A percentile compares a stretch with the other conserved stretches of the same genome.
Conservation (phyloP, 192 early-diverging fungal genomes). For the Rhizoclosmatium sp. region DNA sequence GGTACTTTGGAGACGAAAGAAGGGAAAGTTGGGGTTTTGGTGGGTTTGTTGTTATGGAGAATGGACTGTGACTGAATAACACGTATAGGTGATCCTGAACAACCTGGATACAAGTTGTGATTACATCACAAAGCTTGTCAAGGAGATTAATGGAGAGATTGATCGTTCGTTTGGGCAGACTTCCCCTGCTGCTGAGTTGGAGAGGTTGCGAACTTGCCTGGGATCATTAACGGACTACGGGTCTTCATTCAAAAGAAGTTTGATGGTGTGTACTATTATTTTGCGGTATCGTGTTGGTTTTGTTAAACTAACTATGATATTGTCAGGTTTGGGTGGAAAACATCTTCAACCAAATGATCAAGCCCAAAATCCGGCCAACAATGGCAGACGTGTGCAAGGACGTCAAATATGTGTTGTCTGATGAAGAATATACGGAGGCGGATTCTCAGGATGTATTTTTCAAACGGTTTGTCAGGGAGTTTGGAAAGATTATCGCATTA, state of each 20-base stretch:
- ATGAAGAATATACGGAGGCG: constrained; percentile 89
- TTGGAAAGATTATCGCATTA: constrained; percentile 63
- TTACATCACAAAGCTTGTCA: constrained; percentile 78
- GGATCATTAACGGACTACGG: constrained; percentile 64
- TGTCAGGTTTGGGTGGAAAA: constrained; percentile 81
- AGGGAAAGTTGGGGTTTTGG: constrained; percentile 70
- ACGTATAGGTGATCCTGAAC: constrained; percentile 78
- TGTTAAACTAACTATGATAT: constrained; percentile 33
- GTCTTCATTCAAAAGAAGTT: constrained; percentile 68
- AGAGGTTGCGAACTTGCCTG: constrained; percentile 62
- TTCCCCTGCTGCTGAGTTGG: constrained; percentile 41
- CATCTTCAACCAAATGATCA: constrained; percentile 77
- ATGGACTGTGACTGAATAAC: background rate
- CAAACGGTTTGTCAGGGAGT: constrained; percentile 78
- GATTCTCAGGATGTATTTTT: constrained; percentile 77
- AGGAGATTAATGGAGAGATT: constrained; percentile 70
- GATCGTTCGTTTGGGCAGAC: constrained; percentile 56
- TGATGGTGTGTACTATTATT: constrained; percentile 60
- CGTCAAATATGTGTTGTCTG: constrained; percentile 87
- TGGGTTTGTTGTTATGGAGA: constrained; percentile 30
- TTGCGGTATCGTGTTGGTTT: constrained; percentile 7
- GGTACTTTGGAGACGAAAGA: constrained; percentile 59
- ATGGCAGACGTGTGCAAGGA: constrained; percentile 85
- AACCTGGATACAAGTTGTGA: constrained; percentile 86
- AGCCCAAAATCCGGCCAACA: constrained; percentile 75